phyloP scores from a whole-genome alignment of 2,329 filamentous ascomycete genomes.

The Ustilaginoidea virens region DNA sequence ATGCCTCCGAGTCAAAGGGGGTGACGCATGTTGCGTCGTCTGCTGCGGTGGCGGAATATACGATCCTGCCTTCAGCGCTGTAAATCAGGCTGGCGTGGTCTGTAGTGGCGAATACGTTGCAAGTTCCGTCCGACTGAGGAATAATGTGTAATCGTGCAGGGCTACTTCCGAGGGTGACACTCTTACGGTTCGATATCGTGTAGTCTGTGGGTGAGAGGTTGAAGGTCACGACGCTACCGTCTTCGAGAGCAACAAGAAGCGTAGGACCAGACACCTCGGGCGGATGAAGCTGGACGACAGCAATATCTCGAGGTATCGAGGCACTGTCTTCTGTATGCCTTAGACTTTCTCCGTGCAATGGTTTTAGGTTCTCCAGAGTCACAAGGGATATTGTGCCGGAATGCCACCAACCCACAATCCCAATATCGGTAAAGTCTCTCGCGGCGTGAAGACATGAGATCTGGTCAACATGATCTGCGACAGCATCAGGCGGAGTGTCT shows the following conservation, averaged over 20 bases:
- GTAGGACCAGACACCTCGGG: constrained; percentile 44
- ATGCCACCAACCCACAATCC: constrained; percentile 77
- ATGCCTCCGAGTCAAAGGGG: constrained; percentile 67
- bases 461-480: constrained; percentile 39
- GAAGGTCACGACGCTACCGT: constrained; percentile 81
- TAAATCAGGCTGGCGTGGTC: constrained; percentile 94
- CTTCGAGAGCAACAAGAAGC: constrained; percentile 78
- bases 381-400: constrained; percentile 67
- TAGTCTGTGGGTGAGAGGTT: constrained; percentile 47
- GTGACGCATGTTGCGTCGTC: constrained; percentile 73
- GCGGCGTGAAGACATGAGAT: constrained; percentile 75
- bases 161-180: constrained; percentile 70
- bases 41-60: constrained; percentile 88
- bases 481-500: constrained; percentile 36
- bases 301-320: constrained; percentile 70
- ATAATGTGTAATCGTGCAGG: constrained; percentile 70
- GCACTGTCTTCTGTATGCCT: constrained; percentile 46
- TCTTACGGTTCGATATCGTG: constrained; percentile 57
- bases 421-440: constrained; percentile 44
- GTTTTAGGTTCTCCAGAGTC: constrained; percentile 47
- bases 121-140: constrained; percentile 49
- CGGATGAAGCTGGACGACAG: constrained; percentile 64
- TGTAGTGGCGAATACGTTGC: constrained; percentile 81
- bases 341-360: constrained; percentile 49
- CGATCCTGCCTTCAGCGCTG: constrained; percentile 68